Evolutionary conservation across 257 asterid species (phyloP).

Genomic region (Primulina tabacum): DNA sequence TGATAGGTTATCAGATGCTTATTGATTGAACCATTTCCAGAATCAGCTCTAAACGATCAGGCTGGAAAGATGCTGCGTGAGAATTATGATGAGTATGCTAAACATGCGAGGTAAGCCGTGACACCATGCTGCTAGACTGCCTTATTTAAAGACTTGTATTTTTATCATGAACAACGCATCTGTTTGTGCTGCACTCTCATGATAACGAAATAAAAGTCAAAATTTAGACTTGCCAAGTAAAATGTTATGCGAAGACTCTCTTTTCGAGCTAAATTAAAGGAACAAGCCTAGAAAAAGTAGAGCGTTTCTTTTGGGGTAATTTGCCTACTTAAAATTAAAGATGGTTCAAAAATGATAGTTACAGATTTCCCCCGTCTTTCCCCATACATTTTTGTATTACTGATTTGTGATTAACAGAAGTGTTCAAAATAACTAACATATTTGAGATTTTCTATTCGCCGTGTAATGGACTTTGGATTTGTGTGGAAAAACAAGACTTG

Average conservation of each 20-base stretch:
- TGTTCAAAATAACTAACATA: neutral
- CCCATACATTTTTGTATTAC: no score
- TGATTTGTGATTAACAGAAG: neutral
- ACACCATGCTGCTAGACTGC: conserved; percentile 4
- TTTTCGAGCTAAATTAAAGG: no score
- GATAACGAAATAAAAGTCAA: no score
- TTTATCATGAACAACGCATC: neutral
- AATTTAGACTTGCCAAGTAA: neutral
- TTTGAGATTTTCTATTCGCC: neutral
- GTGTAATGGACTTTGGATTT: neutral
- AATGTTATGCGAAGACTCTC: neutral
- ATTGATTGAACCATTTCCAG: conserved; percentile 95
- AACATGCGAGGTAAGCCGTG: conserved; percentile 68
- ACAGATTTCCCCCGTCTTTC: neutral
- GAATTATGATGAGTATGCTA: conserved; percentile 83
- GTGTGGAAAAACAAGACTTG: neutral
- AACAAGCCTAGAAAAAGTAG: neutral
- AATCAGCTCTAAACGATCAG: conserved; percentile 92
- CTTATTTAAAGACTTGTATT: neutral
- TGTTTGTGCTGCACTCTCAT: no score
- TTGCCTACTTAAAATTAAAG: neutral
- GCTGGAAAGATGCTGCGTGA: conserved; percentile 98
- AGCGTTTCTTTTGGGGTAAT: neutral
- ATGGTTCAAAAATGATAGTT: no score
- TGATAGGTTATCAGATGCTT: conserved; percentile 90